Base-by-base conservation (phyloP, 306 rosid species). In the barrel medic (Medicago truncatula) region DNA sequence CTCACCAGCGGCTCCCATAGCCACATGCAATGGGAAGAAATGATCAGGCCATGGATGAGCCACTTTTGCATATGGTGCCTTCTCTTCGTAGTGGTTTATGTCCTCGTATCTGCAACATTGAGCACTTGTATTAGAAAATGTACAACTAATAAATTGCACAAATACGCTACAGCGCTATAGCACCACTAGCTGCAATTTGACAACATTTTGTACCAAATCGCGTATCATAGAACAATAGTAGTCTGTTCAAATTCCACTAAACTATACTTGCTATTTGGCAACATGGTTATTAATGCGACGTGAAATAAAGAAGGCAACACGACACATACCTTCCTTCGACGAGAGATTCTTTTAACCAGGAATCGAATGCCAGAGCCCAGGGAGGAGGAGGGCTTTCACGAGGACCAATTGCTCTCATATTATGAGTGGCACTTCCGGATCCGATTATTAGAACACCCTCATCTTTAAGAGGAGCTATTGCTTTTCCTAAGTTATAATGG, bases 341-440 rank as follows among this genome's bases (percentile, higher is more conserved):
- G 13, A 90, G 83, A 23, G 83, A 72, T 17, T 57, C 8, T 72
- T 56, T 73, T 1, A 73, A 8, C 79, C 79, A 67, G 0, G 72
- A 67, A 23, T 43, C 56, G 15, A 67, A 67, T 12, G 72, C 72
- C 0, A 20, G 11, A 73, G 93, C 91, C 97, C 96, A 91, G 1
- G 83, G 38, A 43, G 75, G 71, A 31, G 65, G 28, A 9, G 80
- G 54, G 21, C 58, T 52, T n/a, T 10, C 18, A 0, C 49, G 18
- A 16, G 10, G 60, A 2, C 15, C 52, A 6, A 81, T 40, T 7
- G 72, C 63, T 85, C 89, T 73, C 60, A 89, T 16, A 77, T 91
- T 91, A 69, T 91, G 97, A 7, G 83, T 79, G 15, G 89, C 92
- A 77, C 84, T 83, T 2, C 93, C 90, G 0, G 93, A 89, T 6